Percentiles rank a stretch among this genome's conserved stretches.
Evolutionary conservation across 140 eudicot species (phyloP).

Genomic region (Stevia rebaudiana): DNA sequence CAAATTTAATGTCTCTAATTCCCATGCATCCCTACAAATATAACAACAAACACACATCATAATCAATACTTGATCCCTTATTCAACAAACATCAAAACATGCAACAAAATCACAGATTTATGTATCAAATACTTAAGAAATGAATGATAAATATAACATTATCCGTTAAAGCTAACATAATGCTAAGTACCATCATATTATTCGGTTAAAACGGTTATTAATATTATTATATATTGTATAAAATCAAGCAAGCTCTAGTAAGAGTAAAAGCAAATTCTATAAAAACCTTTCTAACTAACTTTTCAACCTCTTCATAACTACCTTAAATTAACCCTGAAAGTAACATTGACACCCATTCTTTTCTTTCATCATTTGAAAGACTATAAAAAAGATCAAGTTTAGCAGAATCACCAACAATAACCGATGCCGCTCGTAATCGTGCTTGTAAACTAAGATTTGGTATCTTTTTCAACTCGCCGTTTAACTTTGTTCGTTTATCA

Average conservation of each 20-base stretch:
- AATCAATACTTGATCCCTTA: no score
- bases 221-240: neutral
- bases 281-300: slow-evolving; percentile 14
- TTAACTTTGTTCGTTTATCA: slow-evolving; percentile 33
- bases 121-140: slow-evolving; percentile 8
- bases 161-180: neutral
- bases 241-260: neutral
- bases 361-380: slow-evolving; percentile 40
- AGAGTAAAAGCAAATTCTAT: slow-evolving; percentile 9
- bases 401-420: slow-evolving; percentile 37
- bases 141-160: neutral
- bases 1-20: neutral
- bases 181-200: neutral
- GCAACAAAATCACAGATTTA: no score
- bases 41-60: neutral
- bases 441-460: slow-evolving; percentile 37
- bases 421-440: slow-evolving; percentile 43
- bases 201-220: neutral
- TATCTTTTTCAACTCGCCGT: slow-evolving; percentile 39
- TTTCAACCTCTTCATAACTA: neutral
- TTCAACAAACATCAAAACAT: no score
- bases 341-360: slow-evolving; percentile 48
- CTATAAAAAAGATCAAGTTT: slow-evolving; percentile 50
- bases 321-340: slow-evolving; percentile 36
- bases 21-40: neutral